Evolutionary conservation across 495 filamentous ascomycete genomes (phyloP), one percentile per base, ranked within the genome.

Genomic region (Letharia lupina): DNA sequence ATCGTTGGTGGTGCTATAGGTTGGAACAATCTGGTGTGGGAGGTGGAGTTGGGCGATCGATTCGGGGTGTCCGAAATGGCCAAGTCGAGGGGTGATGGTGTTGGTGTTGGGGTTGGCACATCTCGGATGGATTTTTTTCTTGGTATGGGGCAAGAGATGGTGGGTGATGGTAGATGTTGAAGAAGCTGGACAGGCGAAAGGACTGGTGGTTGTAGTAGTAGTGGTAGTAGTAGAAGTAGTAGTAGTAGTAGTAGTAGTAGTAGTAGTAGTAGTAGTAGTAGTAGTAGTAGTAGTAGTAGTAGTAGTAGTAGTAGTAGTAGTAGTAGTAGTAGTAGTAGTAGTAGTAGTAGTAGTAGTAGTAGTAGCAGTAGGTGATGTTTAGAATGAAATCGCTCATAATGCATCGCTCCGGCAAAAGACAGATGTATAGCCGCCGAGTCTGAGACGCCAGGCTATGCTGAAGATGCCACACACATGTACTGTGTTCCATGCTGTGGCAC

Each of bases 361-460:
- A 28, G 23, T 42, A 12, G 40, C 11, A 12, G 40, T 13, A 42
- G 40, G 6, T 4, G 23, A 28, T 54, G 48, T 54, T 54, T 31
- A 0, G 3, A 57, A 8, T 2, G 7, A 57, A 20, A 57, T 57
- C 33, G 54, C 54, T 37, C 15, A 37, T 37, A 20, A 57, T 57
- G 54, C 54, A 57, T 57, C 54, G 54, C 54, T 37, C 33, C 31
- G 16, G 33, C 12, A 20, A 37, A 37, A 57, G 54, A 37, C 13
- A 57, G 54, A 57, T 20, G 31, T 57, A 15, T 57, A 57, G 54
- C 54, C 54, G 33, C 54, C 54, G 15, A 37, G 3, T 3, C 7
- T 9, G 33, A 57, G 33, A 57, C 54, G 54, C 54, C 54, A 23
- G 33, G 33, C 54, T 37, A 57, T 57, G 54, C 54, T 20, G 54